Evolutionary conservation across 2,329 filamentous ascomycete genomes (phyloP).

Genomic region (Alternaria incomplexa): DNA sequence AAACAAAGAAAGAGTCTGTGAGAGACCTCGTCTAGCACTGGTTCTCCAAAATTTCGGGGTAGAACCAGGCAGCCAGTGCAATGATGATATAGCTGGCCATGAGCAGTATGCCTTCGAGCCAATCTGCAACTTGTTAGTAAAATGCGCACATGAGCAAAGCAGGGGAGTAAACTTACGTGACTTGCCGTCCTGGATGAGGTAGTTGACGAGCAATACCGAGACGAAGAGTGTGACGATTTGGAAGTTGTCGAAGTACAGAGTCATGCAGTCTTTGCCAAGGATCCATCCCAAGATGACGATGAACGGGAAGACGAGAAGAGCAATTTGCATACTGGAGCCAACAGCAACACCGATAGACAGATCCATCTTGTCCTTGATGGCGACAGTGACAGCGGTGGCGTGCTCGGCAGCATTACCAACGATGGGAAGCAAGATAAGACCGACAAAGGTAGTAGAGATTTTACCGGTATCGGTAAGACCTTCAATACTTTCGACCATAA

Average conservation of each 20-base stretch:
- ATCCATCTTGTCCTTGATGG: conserved; percentile 72
- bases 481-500: conserved; percentile 66
- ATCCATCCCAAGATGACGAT: conserved; percentile 68
- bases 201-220: conserved; percentile 63
- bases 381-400: conserved; percentile 67
- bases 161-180: conserved; percentile 46
- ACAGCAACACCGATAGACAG: conserved; percentile 70
- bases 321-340: conserved; percentile 71
- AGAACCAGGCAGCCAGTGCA: conserved; percentile 64
- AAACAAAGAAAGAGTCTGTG: background rate
- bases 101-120: conserved; percentile 67
- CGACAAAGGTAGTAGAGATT: conserved; percentile 67
- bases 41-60: conserved; percentile 37
- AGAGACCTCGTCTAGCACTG: conserved; percentile 15
- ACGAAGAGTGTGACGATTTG: conserved; percentile 74
- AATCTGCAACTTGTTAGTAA: conserved; percentile 48
- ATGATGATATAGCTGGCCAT: conserved; percentile 68
- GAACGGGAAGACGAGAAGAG: conserved; percentile 66
- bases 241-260: conserved; percentile 84
- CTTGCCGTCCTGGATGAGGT: conserved; percentile 67
- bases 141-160: background rate
- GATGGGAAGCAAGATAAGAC: conserved; percentile 68
- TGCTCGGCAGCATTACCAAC: conserved; percentile 72
- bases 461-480: conserved; percentile 56
- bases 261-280: conserved; percentile 67